A percentile compares a stretch with the other conserved stretches of the same genome.
Conservation (phyloP, 202 grass and related monocot species). For the Zoysia matrella region DNA sequence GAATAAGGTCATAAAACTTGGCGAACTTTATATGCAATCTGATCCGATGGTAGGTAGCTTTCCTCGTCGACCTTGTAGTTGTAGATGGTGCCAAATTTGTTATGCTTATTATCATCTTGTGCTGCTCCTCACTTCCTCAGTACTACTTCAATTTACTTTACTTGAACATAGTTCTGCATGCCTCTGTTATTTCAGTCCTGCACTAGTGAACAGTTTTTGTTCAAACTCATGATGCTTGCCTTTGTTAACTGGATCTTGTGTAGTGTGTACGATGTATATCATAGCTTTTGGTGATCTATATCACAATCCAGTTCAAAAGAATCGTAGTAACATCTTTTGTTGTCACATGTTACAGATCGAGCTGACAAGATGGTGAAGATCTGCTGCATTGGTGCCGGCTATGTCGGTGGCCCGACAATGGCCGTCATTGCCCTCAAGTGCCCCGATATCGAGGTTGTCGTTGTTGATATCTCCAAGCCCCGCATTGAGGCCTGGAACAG, state of each 20-base stretch:
- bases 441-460: constrained; percentile 66
- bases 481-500: no score
- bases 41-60: neutral
- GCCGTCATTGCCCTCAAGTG: constrained; percentile 91
- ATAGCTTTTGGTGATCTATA: neutral
- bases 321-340: neutral
- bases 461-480: constrained; percentile 60
- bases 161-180: neutral
- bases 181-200: neutral
- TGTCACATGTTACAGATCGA: constrained; percentile 36
- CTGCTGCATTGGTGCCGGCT: constrained; percentile 48
- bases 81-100: constrained; percentile 22
- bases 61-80: neutral
- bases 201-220: neutral
- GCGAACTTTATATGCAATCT: neutral
- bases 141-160: neutral
- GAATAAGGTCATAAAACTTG: neutral
- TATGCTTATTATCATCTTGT: neutral
- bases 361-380: no score
- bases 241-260: neutral
- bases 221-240: neutral
- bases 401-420: constrained; percentile 89
- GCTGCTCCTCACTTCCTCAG: neutral
- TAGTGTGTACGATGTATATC: neutral
- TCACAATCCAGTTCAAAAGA: constrained; percentile 12